Evolutionary conservation across 805 yeast species (phyloP), one percentile per base, ranked within the genome.

Genomic region (Danielia reshetovae): DNA sequence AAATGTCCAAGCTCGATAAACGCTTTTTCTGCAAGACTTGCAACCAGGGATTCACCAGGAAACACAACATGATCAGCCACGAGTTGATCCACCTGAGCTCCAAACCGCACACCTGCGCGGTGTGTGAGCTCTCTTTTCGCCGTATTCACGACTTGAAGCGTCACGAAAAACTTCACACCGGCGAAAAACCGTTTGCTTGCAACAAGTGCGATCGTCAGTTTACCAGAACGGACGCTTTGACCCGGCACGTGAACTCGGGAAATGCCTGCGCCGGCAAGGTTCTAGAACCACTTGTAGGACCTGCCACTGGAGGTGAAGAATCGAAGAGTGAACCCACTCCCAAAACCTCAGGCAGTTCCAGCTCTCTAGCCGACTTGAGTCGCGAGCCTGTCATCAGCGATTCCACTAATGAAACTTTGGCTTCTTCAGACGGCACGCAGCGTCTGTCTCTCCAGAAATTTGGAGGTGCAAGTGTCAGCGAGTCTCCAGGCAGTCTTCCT

Each of bases 121-220:
- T 71, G 18, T 85, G 95, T 50, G 61, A 69, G 34, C 63, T 74
- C 30, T 72, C 68, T 43, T 85, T 85, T 55, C 70, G 93, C 40
- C 67, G 94, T 30, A 70, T 77, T 19, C 89, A 84, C 54, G 94
- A 85, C 54, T 65, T 85, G 49, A 82, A 78, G 49, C 69, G 95
- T 34, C 95, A 85, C 50, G 75, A 74, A 38, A 81, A 81, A 55
- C 65, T 81, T 23, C 95, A 85, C 51, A 74, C 87, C 0, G 90
- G 90, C 15, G 86, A 77, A 44, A 79, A 74, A 52, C 89, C 90
- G 1, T 79, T 62, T 52, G 58, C 53, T 27, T 85, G 94, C 54
- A 60, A 59, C 13, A 62, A 64, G 30, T 85, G 94, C 59, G 72
- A 73, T 11, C 68, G 82, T 29, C 60, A 68, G 27, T 85, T 85